phyloP scores from a whole-genome alignment of 1,284 basidiomycete species.

The Puccinia hordei region DNA sequence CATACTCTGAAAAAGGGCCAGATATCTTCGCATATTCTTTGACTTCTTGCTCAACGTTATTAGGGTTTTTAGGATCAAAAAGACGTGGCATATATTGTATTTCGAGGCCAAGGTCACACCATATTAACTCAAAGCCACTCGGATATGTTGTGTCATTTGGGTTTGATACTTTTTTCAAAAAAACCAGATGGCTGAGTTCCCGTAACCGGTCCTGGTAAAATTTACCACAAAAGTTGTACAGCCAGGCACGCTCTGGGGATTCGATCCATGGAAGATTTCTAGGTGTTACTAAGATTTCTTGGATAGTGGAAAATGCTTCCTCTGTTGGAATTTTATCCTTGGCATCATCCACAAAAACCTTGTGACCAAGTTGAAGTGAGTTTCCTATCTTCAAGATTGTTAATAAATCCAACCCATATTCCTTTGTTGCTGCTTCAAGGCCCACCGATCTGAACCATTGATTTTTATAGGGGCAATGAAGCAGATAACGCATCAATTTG shows the following conservation, averaged over 20 bases:
- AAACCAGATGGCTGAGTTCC: background rate
- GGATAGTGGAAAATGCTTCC: background rate
- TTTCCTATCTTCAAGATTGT: background rate
- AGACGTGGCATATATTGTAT: background rate
- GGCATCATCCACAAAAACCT: no score
- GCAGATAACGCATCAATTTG: background rate
- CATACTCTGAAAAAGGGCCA: background rate
- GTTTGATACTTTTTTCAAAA: background rate
- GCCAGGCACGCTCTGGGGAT: conserved; percentile 4
- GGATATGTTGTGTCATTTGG: background rate
- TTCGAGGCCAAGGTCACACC: background rate
- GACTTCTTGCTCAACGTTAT: background rate
- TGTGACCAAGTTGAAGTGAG: conserved; percentile 2
- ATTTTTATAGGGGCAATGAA: no score
- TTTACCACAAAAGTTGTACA: background rate
- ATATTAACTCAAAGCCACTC: background rate
- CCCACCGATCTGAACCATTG: background rate
- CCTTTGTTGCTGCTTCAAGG: background rate
- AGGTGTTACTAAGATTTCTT: background rate
- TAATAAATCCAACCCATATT: background rate
- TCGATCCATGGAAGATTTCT: conserved; percentile 5
- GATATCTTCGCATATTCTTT: background rate
- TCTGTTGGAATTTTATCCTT: background rate
- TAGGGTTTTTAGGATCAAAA: background rate
- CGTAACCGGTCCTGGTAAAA: conserved; percentile 2